Base-by-base conservation (phyloP, 805 yeast genomes). In the Candida pseudoglaebosa region DNA sequence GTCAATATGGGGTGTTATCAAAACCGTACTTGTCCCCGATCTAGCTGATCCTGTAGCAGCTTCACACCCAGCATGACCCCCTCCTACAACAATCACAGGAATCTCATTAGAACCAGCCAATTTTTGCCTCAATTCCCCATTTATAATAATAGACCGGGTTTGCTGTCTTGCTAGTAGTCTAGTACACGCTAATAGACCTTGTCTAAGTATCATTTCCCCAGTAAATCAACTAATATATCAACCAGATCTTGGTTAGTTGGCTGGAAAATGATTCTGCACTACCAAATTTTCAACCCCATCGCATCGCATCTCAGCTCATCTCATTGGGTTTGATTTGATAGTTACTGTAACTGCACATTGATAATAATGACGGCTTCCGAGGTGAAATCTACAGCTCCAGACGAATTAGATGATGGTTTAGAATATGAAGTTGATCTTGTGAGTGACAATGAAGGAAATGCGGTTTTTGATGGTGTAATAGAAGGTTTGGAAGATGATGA, bases 11-110 rank as follows among this genome's bases (percentile, higher is more conserved):
- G 96, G 98, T 0, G 99, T 90, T 2, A 93, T 70, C 19, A 93
- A 66, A 2, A 81, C 66, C 0, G 95, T 83, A 3, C 54, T 44
- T 1, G 82, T 74, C 0, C 97, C 97, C 1, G 85, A 56, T 45
- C 99, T 70, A 1, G 98, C 95, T 1, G 96, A 71, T 0, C 91
- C 98, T 0, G 96, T 73, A 2, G 96, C 93, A 0, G 99, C 99
- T 61, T 93, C 99, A 49, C 95, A 82, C 9, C 99, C 99, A 24
- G 99, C 99, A 66, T 93, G 99, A 0, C 99, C 99, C 9, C 95
- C 99, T 4, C 99, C 99, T 15, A 93, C 78, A 4, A 93, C 91
- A 1, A 91, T 73, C 0, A 89, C 96, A 0, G 89, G 91, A 34
- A 63, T 67, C 9, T 50, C 43, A 1, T 61, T 59, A 15, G 65